Conservation (phyloP, 345 rosid genomes). For the Clausena lansium region DNA sequence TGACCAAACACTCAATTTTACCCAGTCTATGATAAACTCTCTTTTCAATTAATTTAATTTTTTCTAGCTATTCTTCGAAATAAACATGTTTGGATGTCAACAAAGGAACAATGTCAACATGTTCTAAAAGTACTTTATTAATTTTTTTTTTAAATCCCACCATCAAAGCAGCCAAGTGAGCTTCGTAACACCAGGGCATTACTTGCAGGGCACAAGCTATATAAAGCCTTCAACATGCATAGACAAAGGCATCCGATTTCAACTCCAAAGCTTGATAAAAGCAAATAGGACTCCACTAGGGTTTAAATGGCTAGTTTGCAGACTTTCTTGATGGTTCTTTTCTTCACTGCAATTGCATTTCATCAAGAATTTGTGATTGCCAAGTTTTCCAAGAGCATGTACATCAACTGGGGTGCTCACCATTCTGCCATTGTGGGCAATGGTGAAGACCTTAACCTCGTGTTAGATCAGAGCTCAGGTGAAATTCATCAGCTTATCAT, state of each 20-base stretch:
- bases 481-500: neutral
- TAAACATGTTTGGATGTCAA: neutral
- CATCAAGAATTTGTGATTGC: constrained; percentile 42
- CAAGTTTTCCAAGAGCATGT: constrained; percentile 48
- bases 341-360: constrained; percentile 30
- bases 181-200: constrained; percentile 4
- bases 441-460: constrained; percentile 52
- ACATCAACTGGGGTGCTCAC: constrained; percentile 57
- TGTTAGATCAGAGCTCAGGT: constrained; percentile 62
- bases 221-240: constrained; percentile 10
- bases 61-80: neutral
- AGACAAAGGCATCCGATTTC: constrained; percentile 23
- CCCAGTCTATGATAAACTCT: neutral
- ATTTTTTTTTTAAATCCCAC: too few relatives aligned
- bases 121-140: neutral
- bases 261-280: neutral
- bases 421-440: constrained; percentile 33
- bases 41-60: neutral
- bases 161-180: neutral
- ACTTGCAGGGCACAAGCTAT: constrained; percentile 11
- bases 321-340: constrained; percentile 26
- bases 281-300: constrained; percentile 1
- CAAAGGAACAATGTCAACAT: constrained; percentile 11
- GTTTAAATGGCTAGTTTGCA: constrained; percentile 38
- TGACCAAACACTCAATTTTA: neutral